Evolutionary conservation across 2,329 filamentous ascomycete genomes (phyloP).

Genomic region (Aspergillus bombycis): DNA sequence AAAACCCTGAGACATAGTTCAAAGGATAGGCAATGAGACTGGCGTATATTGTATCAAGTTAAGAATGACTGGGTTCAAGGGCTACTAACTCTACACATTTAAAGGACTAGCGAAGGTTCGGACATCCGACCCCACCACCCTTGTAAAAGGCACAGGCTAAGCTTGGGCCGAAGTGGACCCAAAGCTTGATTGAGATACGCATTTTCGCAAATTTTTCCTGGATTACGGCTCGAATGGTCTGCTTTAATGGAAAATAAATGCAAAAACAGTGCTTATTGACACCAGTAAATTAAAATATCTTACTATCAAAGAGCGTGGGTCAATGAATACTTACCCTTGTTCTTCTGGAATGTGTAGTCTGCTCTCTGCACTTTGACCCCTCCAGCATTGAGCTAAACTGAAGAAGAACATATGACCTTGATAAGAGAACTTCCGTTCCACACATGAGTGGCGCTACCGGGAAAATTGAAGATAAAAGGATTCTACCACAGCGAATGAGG

Average conservation of each 20-base stretch:
- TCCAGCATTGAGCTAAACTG: background rate
- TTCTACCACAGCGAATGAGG: slow-evolving; percentile 4
- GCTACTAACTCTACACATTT: background rate
- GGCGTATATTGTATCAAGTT: background rate
- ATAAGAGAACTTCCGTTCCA: slow-evolving; percentile 5
- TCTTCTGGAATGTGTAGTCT: background rate
- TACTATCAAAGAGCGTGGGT: background rate
- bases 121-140: slow-evolving; percentile 6
- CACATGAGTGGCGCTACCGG: background rate
- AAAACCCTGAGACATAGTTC: background rate
- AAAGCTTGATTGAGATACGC: slow-evolving; percentile 15
- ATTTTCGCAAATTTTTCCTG: background rate
- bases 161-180: slow-evolving; percentile 12
- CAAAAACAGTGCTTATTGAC: background rate
- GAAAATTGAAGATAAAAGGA: slow-evolving; percentile 4
- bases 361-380: background rate
- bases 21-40: background rate
- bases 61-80: background rate
- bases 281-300: too few relatives aligned
- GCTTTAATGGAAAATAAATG: background rate
- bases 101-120: background rate
- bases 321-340: background rate
- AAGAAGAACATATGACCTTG: slow-evolving; percentile 6
- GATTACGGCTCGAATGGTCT: background rate
- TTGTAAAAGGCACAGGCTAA: slow-evolving; percentile 1